phyloP scores from a whole-genome alignment of 257 asterid genomes.

The Scutellaria baicalensis region DNA sequence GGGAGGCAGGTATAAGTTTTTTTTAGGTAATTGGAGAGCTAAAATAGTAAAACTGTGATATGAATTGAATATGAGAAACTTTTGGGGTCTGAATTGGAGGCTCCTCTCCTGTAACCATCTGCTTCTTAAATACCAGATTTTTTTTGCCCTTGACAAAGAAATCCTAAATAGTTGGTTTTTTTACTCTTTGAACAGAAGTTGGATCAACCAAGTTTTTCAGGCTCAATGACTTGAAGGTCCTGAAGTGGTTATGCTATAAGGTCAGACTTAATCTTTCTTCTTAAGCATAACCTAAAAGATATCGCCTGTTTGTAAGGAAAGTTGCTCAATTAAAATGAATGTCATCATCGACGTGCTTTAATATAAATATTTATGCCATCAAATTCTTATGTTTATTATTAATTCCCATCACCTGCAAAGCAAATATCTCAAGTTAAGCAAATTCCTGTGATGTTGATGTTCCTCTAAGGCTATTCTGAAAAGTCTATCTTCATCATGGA shows the following conservation, averaged over 20 bases:
- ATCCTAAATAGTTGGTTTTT: not conserved
- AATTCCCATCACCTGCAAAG: not conserved
- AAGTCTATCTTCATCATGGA: not conserved
- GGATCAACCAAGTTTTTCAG: slow-evolving; percentile 77
- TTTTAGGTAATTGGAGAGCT: not conserved
- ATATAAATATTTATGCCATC: not conserved
- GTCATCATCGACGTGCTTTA: not conserved
- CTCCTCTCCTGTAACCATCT: not conserved
- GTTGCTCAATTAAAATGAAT: not conserved
- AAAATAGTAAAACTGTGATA: not conserved
- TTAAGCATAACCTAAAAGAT: not conserved
- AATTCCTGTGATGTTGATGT: not conserved
- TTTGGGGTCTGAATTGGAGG: not conserved
- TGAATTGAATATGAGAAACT: not conserved
- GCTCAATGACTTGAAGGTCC: slow-evolving; percentile 83
- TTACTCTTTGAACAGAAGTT: slow-evolving; percentile 46
- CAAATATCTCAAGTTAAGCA: not conserved
- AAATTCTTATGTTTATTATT: not conserved
- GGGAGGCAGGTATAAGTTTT: not conserved
- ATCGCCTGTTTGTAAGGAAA: not conserved
- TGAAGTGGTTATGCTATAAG: slow-evolving; percentile 81
- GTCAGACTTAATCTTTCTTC: slow-evolving; percentile 35
- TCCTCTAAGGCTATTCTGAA: not conserved
- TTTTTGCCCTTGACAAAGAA: not conserved
- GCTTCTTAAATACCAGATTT: not conserved